Conservation (phyloP, 768 basidiomycete species). For the Lyophyllum atratum region DNA sequence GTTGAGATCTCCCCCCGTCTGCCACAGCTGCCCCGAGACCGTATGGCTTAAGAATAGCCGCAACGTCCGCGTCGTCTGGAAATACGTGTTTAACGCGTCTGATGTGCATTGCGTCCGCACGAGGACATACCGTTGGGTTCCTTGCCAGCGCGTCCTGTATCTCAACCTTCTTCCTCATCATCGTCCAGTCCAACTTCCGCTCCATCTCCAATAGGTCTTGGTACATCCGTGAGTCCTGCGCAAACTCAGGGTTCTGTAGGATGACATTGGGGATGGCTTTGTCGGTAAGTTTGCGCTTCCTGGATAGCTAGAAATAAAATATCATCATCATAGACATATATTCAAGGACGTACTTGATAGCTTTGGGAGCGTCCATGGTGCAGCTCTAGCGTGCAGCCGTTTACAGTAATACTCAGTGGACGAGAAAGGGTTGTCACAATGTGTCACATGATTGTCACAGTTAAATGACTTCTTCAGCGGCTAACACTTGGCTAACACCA, state of each 20-base stretch:
- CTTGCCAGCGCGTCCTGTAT: conserved; percentile 86
- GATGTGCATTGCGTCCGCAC: not conserved
- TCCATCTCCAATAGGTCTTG: conserved; percentile 86
- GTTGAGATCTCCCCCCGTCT: conserved; percentile 53
- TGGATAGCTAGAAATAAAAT: conserved; percentile 23
- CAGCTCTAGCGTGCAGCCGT: too few relatives aligned
- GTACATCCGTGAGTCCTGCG: conserved; percentile 85
- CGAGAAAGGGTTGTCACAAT: not conserved
- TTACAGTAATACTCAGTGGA: not conserved
- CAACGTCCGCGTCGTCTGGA: conserved; percentile 80
- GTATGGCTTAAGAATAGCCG: conserved; percentile 89
- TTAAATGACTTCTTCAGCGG: not conserved
- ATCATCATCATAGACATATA: not conserved
- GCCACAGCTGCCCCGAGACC: conserved; percentile 85
- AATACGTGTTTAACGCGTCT: conserved; percentile 11
- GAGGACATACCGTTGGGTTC: conserved; percentile 59
- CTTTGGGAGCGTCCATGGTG: not conserved
- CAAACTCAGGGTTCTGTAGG: conserved; percentile 71
- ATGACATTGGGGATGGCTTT: conserved; percentile 78
- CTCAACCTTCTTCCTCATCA: conserved; percentile 87
- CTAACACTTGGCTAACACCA: too few relatives aligned
- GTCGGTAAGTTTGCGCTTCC: conserved; percentile 79
- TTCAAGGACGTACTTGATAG: not conserved
- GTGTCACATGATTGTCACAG: not conserved
- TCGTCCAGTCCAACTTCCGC: conserved; percentile 92